These are phyloP conservation scores for Aspergillus diversus DNA, from an alignment of 495 filamentous ascomycete genomes.

Conservation along the genomic window DNA sequence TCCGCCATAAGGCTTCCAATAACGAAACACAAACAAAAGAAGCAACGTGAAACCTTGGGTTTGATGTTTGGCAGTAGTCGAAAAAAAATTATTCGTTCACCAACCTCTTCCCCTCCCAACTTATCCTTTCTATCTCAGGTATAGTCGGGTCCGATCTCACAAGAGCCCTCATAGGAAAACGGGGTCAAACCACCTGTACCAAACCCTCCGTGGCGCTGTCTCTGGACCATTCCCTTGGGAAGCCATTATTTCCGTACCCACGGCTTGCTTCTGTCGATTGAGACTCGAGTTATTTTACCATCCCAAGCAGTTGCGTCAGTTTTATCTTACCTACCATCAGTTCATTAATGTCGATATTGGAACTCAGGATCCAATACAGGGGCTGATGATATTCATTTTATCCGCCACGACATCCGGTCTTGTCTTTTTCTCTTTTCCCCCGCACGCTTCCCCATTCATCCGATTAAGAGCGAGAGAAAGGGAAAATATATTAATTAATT, in stretches of 20 bases:
- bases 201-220: conserved; percentile 16
- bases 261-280: background rate
- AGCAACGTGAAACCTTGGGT: conserved; percentile 22
- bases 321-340: background rate
- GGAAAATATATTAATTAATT: no score
- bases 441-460: background rate
- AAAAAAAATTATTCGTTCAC: conserved; percentile 4
- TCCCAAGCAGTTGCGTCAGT: no score
- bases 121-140: conserved; percentile 1
- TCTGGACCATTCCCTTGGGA: conserved; percentile 19
- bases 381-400: background rate
- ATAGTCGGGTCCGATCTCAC: conserved; percentile 12
- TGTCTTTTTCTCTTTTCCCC: background rate
- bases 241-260: background rate
- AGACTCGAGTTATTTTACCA: background rate
- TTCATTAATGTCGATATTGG: background rate
- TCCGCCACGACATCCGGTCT: background rate
- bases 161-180: background rate
- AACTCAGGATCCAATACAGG: background rate
- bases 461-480: no score
- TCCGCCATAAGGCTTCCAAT: conserved; percentile 21
- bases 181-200: conserved; percentile 19
- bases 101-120: background rate
- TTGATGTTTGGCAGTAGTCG: conserved; percentile 5
- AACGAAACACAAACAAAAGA: conserved; percentile 16